These are phyloP conservation scores for Lomentospora prolificans DNA, from an alignment of 2,329 filamentous ascomycete genomes.

Conservation along the genomic window DNA sequence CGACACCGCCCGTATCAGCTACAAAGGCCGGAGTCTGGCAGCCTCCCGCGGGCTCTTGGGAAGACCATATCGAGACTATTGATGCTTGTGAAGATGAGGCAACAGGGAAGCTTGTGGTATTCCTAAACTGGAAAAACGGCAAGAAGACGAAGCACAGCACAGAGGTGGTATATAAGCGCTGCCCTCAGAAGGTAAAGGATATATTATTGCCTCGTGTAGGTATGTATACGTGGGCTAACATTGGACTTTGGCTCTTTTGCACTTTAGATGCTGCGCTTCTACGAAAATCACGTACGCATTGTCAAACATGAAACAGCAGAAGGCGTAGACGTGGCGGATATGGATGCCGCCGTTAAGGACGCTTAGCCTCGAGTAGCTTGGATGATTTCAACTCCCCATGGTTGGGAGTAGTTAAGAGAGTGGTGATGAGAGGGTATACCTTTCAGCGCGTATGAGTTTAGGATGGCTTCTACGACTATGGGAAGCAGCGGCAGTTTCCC, in stretches of 20 bases:
- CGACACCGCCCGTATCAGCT: conserved; percentile 36
- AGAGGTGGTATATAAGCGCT: conserved; percentile 59
- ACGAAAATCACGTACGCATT: conserved; percentile 48
- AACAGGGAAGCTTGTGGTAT: conserved; percentile 51
- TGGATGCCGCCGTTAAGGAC: conserved; percentile 4
- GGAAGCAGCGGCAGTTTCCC: too few species aligned
- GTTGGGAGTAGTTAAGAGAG: too few species aligned
- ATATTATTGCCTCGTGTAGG: too few species aligned
- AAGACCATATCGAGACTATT: conserved; percentile 59
- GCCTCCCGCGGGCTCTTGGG: conserved; percentile 67
- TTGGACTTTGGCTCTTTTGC: conserved; percentile 9
- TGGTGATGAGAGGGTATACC: too few species aligned
- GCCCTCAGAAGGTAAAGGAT: conserved; percentile 73
- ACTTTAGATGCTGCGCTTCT: conserved; percentile 50
- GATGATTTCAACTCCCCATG: too few species aligned
- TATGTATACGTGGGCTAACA: too few species aligned
- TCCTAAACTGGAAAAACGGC: conserved; percentile 64
- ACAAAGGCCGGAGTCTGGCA: conserved; percentile 38
- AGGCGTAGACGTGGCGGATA: neutral
- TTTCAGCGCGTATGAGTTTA: too few species aligned
- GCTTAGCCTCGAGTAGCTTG: neutral
- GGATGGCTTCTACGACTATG: too few species aligned
- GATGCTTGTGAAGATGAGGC: conserved; percentile 62
- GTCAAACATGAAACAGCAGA: conserved; percentile 26
- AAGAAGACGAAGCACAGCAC: conserved; percentile 66